Percentiles rank a stretch among this genome's conserved stretches.
phyloP scores from a whole-genome alignment of 257 asterid species.

The Solanum lignicaule region DNA sequence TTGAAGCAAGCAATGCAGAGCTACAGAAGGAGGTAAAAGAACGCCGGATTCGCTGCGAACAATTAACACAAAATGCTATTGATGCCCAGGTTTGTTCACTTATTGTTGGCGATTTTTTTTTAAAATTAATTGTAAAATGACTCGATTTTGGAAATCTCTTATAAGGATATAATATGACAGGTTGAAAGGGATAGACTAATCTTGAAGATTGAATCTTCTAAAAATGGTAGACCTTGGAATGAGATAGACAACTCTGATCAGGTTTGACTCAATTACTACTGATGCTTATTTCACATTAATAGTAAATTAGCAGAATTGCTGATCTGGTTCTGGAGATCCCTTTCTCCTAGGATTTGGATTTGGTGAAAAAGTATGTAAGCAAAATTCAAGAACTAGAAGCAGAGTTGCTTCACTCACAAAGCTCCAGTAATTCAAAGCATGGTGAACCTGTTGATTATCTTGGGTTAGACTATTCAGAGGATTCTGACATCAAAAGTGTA shows the following conservation, averaged over 20 bases:
- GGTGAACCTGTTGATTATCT: conserved; percentile 28
- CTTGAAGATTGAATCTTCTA: conserved; percentile 58
- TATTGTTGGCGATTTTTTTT: not conserved
- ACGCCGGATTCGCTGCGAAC: conserved; percentile 45
- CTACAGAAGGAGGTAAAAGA: conserved; percentile 63
- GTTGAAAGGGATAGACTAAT: conserved; percentile 76
- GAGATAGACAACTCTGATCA: conserved; percentile 43
- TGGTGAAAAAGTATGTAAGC: conserved; percentile 57
- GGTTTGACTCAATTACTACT: conserved; percentile 30
- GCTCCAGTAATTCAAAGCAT: conserved; percentile 27
- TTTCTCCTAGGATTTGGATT: conserved; percentile 45
- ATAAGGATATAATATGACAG: conserved; percentile 20
- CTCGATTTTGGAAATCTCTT: not conserved
- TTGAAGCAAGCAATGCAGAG: conserved; percentile 76
- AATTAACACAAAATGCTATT: conserved; percentile 54
- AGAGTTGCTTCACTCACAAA: conserved; percentile 40
- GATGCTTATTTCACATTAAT: not conserved
- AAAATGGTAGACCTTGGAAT: conserved; percentile 49
- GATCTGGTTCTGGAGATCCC: not conserved
- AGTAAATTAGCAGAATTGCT: not conserved
- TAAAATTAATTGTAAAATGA: not conserved
- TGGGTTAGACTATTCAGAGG: conserved; percentile 40
- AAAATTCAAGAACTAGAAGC: conserved; percentile 76
- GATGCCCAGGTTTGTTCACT: conserved; percentile 75
- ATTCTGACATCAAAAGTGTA: conserved; percentile 34